Base-by-base conservation (phyloP, 176 grass and related monocot genomes). In the Themeda triandra region DNA sequence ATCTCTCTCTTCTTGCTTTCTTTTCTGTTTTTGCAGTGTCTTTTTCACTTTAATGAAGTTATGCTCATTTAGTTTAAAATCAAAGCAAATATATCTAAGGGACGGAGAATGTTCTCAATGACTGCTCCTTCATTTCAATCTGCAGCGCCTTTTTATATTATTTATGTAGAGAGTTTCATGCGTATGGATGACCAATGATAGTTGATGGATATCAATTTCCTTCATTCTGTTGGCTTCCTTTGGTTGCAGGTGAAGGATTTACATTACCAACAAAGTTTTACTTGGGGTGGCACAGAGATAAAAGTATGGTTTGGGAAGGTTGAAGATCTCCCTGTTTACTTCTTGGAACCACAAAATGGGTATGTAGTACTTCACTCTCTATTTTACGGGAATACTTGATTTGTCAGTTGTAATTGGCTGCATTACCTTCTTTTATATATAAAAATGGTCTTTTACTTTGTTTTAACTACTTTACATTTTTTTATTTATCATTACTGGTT, bases 301-400 rank as follows among this genome's bases (percentile, higher is more conserved):
- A 96, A 94, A 86, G 93, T 99, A 71, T 95, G 91, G 96, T 93
- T 89, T 80, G 96, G 96, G 54, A 96, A 86, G 70, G 96, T 99
- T 71, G 93, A 94, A 86, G 91, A 87, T 6, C 80, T 99, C 83
- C 83, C 96, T 68, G 96, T 96, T 82, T 91, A 96, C 79, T 99
- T 99, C 87, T 78, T 99, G 76, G 96, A 99, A 77, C 96, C 96
- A n/a, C 91, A 92, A 78, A 95, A 99, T 86, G 93, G 93, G 96
- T 98, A 92, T 77, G 69, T 4, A 51, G 39, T 33, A 44, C 31
- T n/a, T 69, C 73, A 78, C 12, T 33, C 58, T 60, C 58, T 25
- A 25, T 25, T 25, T 60, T 60, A 60, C 23, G 25, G 56, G 56
- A 24, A 10, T 24, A 59, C 56, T 59, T 59, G 56, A 59, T 59